A percentile compares a stretch with the other conserved stretches of the same genome.
phyloP scores from a whole-genome alignment of 2,329 filamentous ascomycete species.

The Cladorrhinum sp. region DNA sequence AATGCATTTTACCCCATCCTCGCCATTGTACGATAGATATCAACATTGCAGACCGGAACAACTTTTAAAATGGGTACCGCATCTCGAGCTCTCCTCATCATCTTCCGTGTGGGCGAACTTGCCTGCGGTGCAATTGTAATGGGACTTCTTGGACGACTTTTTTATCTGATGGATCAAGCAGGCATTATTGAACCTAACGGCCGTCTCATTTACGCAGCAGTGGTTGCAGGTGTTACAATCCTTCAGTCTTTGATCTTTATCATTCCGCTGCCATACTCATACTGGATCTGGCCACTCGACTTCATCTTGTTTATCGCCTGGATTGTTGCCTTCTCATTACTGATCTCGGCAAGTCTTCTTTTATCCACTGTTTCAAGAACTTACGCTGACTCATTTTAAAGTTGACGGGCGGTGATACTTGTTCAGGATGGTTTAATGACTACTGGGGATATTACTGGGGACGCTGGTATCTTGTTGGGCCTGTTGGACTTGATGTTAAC shows the following conservation, averaged over 20 bases:
- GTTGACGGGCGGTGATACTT: constrained; percentile 17
- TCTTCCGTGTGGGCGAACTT: constrained; percentile 13
- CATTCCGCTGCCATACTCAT: constrained; percentile 13
- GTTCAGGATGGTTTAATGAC: constrained; percentile 13
- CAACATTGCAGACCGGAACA: no score
- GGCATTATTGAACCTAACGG: constrained; percentile 13
- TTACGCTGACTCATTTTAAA: background rate
- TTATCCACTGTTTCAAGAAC: no score
- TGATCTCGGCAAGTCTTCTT: constrained; percentile 18
- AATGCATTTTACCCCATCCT: no score
- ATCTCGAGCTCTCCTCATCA: constrained; percentile 4
- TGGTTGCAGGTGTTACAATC: constrained; percentile 19
- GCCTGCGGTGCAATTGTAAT: constrained; percentile 14
- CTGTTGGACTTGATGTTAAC: constrained; percentile 13
- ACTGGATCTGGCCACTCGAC: constrained; percentile 20
- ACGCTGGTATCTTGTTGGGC: constrained; percentile 13
- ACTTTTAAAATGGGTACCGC: constrained; percentile 1
- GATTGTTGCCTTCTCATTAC: constrained; percentile 17
- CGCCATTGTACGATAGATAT: no score
- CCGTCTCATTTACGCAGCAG: constrained; percentile 16
- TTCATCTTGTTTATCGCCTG: constrained; percentile 19
- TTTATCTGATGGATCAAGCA: constrained; percentile 15
- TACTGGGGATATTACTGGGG: constrained; percentile 26
- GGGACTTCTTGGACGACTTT: constrained; percentile 9
- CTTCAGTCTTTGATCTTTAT: constrained; percentile 15